Evolutionary conservation across 1,284 basidiomycete species (phyloP).

Genomic region (Afroboletus lepidellus): DNA sequence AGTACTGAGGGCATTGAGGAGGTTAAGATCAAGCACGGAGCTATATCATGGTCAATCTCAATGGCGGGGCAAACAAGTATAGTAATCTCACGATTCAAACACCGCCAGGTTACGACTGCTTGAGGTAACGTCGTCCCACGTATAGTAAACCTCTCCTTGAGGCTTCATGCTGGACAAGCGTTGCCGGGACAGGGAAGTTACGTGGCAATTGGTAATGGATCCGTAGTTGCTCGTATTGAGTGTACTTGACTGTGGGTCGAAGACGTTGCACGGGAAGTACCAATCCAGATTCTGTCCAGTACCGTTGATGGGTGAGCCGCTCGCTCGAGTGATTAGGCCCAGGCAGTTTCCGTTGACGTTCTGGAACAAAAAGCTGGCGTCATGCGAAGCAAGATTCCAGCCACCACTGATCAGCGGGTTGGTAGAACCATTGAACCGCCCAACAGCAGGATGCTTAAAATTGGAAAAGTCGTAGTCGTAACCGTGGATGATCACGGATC

Average conservation of each 20-base stretch:
- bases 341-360: constrained; percentile 83
- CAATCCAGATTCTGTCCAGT: constrained; percentile 62
- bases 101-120: constrained; percentile 80
- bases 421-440: constrained; percentile 69
- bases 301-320: constrained; percentile 65
- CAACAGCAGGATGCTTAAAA: constrained; percentile 79
- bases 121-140: constrained; percentile 83
- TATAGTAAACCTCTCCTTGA: constrained; percentile 88
- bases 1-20: constrained; percentile 82
- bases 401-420: constrained; percentile 82
- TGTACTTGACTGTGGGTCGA: constrained; percentile 62
- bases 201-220: constrained; percentile 70
- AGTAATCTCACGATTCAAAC: constrained; percentile 74
- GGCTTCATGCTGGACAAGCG: constrained; percentile 50
- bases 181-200: constrained; percentile 50
- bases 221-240: constrained; percentile 74
- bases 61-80: constrained; percentile 1
- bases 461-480: constrained; percentile 88
- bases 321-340: constrained; percentile 71
- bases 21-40: constrained; percentile 81
- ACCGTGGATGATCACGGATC: constrained; percentile 91
- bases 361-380: constrained; percentile 94
- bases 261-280: constrained; percentile 97
- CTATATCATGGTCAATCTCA: constrained; percentile 41
- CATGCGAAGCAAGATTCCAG: constrained; percentile 82